Percentiles rank a stretch among this genome's conserved stretches.
Conservation (phyloP, 306 rosid genomes). For the Cucurbita argyrosperma region DNA sequence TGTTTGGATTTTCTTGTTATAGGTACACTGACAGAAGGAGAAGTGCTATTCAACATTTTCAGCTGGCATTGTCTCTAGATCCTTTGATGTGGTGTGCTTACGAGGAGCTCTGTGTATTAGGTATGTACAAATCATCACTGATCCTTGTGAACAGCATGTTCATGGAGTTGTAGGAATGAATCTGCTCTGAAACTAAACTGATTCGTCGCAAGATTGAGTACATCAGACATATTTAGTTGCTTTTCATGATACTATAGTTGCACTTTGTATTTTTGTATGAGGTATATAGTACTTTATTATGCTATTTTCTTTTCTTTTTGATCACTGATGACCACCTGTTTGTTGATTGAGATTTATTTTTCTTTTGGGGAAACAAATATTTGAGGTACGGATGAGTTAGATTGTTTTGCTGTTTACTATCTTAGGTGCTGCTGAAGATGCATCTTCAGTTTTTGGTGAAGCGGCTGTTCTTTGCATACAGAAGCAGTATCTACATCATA, state of each 20-base stretch:
- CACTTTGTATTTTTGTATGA: not conserved
- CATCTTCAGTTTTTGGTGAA: constrained; percentile 78
- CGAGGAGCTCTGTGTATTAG: constrained; percentile 85
- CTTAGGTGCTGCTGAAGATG: constrained; percentile 93
- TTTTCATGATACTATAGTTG: not conserved
- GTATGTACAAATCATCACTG: constrained; percentile 25
- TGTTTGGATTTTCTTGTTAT: not conserved
- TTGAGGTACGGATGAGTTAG: not conserved
- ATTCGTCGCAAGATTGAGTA: not conserved
- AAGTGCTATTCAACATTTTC: constrained; percentile 40
- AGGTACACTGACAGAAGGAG: constrained; percentile 57
- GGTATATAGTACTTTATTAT: not conserved
- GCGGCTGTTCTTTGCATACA: constrained; percentile 74
- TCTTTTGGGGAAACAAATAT: not conserved
- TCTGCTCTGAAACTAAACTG: not conserved
- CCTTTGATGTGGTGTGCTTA: constrained; percentile 74
- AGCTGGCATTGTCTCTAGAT: constrained; percentile 36
- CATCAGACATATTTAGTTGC: not conserved
- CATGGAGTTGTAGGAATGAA: not conserved
- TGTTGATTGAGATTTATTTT: not conserved
- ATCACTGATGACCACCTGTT: not conserved
- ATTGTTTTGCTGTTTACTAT: constrained; percentile 9
- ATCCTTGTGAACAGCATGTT: not conserved
- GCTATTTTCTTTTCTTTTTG: not conserved
- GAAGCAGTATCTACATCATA: constrained; percentile 56